Percentiles rank a stretch among this genome's conserved stretches.
Evolutionary conservation across 1,284 basidiomycete genomes (phyloP).

Genomic region (Cutaneotrichosporon spelunceum): DNA sequence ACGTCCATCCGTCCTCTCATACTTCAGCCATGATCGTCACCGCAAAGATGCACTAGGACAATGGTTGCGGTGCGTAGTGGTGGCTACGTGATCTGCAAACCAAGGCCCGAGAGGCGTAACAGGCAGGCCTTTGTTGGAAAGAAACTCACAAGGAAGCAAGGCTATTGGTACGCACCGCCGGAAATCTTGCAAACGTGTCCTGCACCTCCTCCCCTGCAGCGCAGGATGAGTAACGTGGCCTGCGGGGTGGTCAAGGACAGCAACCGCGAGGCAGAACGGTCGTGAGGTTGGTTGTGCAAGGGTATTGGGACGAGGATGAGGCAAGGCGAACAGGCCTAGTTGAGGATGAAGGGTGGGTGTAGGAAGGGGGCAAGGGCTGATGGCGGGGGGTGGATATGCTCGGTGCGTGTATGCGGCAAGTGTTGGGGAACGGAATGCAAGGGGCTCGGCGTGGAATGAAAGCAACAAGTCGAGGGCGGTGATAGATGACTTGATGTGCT

Average conservation of each 20-base stretch:
- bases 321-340: background rate
- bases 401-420: no score
- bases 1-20: background rate
- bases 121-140: background rate
- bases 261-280: background rate
- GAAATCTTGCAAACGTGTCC: background rate
- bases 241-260: background rate
- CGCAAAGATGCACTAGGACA: background rate
- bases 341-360: background rate
- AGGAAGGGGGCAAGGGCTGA: background rate
- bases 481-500: no score
- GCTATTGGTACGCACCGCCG: background rate
- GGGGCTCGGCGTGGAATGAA: no score
- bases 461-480: no score
- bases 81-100: background rate
- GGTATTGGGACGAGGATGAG: background rate
- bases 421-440: no score
- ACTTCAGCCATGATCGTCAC: background rate
- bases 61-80: background rate
- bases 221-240: background rate
- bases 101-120: background rate
- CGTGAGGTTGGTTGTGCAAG: background rate
- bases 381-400: no score
- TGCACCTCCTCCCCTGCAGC: background rate
- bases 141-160: background rate